Conservation (phyloP, 2,329 filamentous ascomycete species). For the Paecilomyces dactylethromorphus region DNA sequence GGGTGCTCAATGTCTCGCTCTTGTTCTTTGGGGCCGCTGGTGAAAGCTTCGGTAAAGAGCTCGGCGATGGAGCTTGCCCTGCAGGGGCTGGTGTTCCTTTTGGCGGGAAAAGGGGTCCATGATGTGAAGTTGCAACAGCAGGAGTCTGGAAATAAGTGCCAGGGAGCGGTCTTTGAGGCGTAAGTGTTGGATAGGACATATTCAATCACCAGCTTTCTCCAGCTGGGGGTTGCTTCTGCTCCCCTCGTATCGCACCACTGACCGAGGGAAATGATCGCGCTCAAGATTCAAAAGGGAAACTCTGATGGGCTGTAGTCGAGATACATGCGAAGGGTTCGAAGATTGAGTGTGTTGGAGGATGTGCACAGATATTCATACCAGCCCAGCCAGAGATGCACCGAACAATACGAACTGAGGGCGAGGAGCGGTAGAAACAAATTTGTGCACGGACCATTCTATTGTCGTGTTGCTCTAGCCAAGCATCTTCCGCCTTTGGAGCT, state of each 20-base stretch:
- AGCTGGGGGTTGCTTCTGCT: conserved; percentile 14
- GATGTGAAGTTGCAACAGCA: conserved; percentile 28
- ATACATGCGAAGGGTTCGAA: background rate
- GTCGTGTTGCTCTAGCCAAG: background rate
- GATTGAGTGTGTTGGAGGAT: background rate
- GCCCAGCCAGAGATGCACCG: background rate
- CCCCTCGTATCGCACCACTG: conserved; percentile 14
- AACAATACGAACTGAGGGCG: conserved; percentile 3
- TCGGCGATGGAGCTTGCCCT: conserved; percentile 22
- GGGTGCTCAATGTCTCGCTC: conserved; percentile 54
- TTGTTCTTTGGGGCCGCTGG: conserved; percentile 36
- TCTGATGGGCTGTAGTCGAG: background rate
- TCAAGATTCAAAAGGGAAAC: background rate
- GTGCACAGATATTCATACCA: conserved; percentile 1
- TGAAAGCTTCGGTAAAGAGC: conserved; percentile 26
- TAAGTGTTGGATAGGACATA: conserved; percentile 39
- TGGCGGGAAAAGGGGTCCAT: conserved; percentile 28
- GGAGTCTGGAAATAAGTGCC: conserved; percentile 37
- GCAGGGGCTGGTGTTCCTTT: conserved; percentile 19
- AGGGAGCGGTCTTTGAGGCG: conserved; percentile 34
- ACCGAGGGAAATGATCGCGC: background rate
- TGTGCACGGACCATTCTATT: conserved; percentile 29
- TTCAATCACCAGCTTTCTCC: conserved; percentile 11
- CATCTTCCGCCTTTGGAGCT: conserved; percentile 10
- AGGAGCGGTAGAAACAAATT: conserved; percentile 22